Percentiles rank a stretch among this genome's conserved stretches.
These are phyloP conservation scores for Apophysomyces ossiformis DNA, from an alignment of 371 early-diverging fungal genomes.

Conservation along the genomic window DNA sequence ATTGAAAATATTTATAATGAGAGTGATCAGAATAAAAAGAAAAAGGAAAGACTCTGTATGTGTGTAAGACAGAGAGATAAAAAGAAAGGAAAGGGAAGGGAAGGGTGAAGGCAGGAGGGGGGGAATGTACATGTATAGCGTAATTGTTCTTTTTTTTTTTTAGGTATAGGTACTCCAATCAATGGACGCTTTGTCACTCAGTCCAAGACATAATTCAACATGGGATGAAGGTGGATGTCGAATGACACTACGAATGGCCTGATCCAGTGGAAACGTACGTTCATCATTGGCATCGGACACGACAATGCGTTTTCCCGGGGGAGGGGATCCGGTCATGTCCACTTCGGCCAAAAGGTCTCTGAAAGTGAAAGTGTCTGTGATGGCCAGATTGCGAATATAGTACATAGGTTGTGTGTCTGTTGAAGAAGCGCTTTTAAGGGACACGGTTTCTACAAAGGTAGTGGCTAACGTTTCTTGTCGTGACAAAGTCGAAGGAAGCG, in stretches of 20 bases:
- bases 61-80: background rate
- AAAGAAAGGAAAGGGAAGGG: background rate
- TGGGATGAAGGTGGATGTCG: slow-evolving; percentile 37
- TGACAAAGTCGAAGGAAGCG: slow-evolving; percentile 13
- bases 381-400: slow-evolving; percentile 51
- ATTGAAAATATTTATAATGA: slow-evolving; percentile 2
- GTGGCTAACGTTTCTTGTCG: slow-evolving; percentile 16
- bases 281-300: slow-evolving; percentile 44
- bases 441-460: slow-evolving; percentile 46
- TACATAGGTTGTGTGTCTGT: slow-evolving; percentile 24
- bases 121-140: slow-evolving; percentile 9
- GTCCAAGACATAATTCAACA: slow-evolving; percentile 46
- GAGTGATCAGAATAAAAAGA: background rate
- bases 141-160: background rate
- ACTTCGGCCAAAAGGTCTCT: slow-evolving; percentile 46
- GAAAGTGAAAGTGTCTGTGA: slow-evolving; percentile 56
- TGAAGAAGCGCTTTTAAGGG: slow-evolving; percentile 31
- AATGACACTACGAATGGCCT: slow-evolving; percentile 50
- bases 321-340: slow-evolving; percentile 48
- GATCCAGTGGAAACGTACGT: slow-evolving; percentile 45
- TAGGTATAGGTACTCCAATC: slow-evolving; percentile 43
- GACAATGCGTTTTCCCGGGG: slow-evolving; percentile 51
- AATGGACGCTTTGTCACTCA: slow-evolving; percentile 46
- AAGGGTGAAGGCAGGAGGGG: background rate
- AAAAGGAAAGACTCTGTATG: background rate